Evolutionary conservation across 1,284 basidiomycete genomes (phyloP), one percentile per base, ranked within the genome.

Genomic region (Takashimella koratensis): DNA sequence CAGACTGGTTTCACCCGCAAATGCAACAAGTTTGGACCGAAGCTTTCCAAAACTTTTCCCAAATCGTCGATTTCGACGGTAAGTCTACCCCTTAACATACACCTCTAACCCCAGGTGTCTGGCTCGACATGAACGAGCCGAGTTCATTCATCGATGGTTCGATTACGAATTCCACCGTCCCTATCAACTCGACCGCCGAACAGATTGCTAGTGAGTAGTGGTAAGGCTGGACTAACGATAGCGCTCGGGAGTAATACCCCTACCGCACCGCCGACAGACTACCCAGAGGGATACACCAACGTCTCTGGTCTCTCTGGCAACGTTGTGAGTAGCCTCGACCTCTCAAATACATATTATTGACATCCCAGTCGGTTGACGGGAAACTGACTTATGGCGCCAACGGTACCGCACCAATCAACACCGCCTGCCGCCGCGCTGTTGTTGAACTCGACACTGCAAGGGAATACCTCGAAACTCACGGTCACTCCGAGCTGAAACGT

Each of bases 261-360:
- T 12, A 81, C 80, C 27, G 22, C 26, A 51, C 48, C 56, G 50
- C 57, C 49, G 30, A 25, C 51, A 26, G 51, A 55, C 43, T 71
- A 60, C 27, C 68, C 68, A 2, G 63, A 87, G 83, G 57, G 73
- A 2, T 88, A 88, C 64, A 79, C 87, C 60, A 79, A 79, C 0
- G 67, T 81, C 4, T 87, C 78, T 63, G 86, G 86, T 4, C 80
- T 82, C 0, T 86, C 84, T 52, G 86, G 87, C 0, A 89, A 89
- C 63, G 80, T 87, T 62, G 59, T 60, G 23, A 26, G 59, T 48
- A 8, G 8, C 30, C 30, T 16, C 8, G 16, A 8, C 8, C 16
- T 36, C 16, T 36, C 30, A 8, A 16, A 8, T 36, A 16, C 30
- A 36, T 36, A 8, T 36, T 36, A 8, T 16, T 36, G 30, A 36